These are phyloP conservation scores for Amylocarpus encephaloides DNA, from an alignment of 2,329 filamentous ascomycete species.

Conservation along the genomic window DNA sequence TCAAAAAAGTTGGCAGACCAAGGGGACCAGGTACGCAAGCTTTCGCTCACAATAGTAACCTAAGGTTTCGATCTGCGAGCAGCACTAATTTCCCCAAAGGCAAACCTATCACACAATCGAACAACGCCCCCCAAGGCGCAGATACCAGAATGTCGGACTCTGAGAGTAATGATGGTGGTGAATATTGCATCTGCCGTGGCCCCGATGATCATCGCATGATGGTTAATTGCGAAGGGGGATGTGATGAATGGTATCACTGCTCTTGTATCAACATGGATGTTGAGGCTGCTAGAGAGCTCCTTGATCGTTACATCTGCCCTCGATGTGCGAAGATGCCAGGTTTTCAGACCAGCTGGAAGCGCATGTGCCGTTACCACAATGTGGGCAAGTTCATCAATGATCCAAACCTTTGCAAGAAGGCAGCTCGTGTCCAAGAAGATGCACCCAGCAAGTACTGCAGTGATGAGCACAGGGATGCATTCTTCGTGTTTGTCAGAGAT, in stretches of 20 bases:
- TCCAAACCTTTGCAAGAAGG: constrained; percentile 20
- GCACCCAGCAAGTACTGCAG: constrained; percentile 31
- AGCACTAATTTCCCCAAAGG: too few species aligned
- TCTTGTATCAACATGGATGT: constrained; percentile 27
- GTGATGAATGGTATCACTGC: constrained; percentile 32
- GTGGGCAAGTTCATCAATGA: constrained; percentile 12
- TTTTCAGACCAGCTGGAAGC: constrained; percentile 28
- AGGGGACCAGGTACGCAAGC: constrained; percentile 20
- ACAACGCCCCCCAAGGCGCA: constrained; percentile 12
- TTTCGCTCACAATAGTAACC: too few species aligned
- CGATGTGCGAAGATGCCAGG: constrained; percentile 22
- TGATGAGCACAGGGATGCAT: constrained; percentile 23
- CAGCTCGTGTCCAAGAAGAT: constrained; percentile 25
- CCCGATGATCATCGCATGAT: constrained; percentile 32
- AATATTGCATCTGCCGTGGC: constrained; percentile 31
- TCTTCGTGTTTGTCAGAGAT: constrained; percentile 17
- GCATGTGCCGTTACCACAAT: constrained; percentile 27
- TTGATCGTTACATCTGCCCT: constrained; percentile 30
- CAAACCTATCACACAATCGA: too few species aligned
- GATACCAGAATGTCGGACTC: constrained; percentile 16
- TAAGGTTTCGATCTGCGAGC: too few species aligned
- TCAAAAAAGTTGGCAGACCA: constrained; percentile 20
- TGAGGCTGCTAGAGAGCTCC: constrained; percentile 26
- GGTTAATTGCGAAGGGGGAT: constrained; percentile 30
- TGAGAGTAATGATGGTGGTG: constrained; percentile 29